A percentile compares a stretch with the other conserved stretches of the same genome.
phyloP scores from a whole-genome alignment of 179 eudicot genomes.

The Spinacia oleracea region DNA sequence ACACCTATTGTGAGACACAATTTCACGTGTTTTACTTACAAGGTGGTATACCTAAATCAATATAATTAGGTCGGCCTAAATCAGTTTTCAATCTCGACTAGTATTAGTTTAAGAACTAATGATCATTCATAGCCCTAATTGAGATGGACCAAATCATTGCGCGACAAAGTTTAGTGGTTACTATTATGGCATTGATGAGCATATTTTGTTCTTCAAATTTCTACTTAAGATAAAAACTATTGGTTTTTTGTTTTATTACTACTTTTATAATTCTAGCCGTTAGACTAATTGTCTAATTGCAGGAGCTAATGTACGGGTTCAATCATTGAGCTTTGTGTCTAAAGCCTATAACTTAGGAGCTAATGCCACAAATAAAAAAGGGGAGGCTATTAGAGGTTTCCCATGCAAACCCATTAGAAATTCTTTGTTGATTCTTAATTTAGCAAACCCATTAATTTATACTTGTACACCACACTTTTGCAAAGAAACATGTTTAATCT shows the following conservation, averaged over 20 bases:
- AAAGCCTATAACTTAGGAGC: neutral
- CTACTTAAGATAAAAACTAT: neutral
- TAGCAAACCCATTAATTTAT: too few species aligned
- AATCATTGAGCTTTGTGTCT: conserved; percentile 1
- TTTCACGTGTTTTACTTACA: too few species aligned
- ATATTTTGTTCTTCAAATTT: too few species aligned
- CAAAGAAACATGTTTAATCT: too few species aligned
- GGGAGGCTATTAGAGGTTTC: neutral
- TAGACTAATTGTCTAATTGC: neutral
- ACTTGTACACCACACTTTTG: neutral
- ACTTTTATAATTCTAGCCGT: neutral
- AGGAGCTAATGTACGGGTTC: neutral
- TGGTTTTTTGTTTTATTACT: neutral
- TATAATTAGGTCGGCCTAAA: too few species aligned
- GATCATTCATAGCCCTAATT: neutral
- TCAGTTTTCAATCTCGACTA: too few species aligned
- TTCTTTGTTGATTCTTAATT: too few species aligned
- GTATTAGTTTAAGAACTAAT: too few species aligned
- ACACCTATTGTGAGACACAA: too few species aligned
- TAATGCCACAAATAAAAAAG: neutral
- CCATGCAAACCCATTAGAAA: too few species aligned
- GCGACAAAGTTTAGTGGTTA: neutral
- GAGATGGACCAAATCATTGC: conserved; percentile 5
- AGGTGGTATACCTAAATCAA: too few species aligned
- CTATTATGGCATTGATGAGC: too few species aligned